Evolutionary conservation across 768 basidiomycete species (phyloP).

Genomic region (Fomitopsis pulvina): DNA sequence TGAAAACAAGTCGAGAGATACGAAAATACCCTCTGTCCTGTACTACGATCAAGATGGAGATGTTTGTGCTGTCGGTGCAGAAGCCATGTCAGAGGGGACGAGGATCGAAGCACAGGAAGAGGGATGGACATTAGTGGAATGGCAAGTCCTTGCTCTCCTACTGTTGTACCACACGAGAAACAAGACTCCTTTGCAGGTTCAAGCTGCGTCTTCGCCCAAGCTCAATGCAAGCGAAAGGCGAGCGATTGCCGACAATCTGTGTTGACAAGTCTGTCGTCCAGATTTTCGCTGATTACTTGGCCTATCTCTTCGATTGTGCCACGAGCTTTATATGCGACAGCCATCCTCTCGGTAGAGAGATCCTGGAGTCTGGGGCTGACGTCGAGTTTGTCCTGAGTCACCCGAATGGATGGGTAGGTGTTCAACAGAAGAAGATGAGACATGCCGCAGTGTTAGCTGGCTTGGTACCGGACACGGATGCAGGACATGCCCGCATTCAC

Average conservation of each 20-base stretch:
- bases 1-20: conserved; percentile 25
- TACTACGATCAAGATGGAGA: conserved; percentile 37
- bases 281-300: conserved; percentile 42
- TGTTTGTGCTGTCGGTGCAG: conserved; percentile 38
- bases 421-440: conserved; percentile 52
- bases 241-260: conserved; percentile 28
- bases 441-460: conserved; percentile 45
- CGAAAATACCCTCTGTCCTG: conserved; percentile 43
- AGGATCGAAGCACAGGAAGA: neutral
- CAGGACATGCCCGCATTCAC: conserved; percentile 37
- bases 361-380: conserved; percentile 37
- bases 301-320: conserved; percentile 38
- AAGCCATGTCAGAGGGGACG: conserved; percentile 21
- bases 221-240: conserved; percentile 23
- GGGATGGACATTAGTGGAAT: conserved; percentile 20
- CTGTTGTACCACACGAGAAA: conserved; percentile 11
- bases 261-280: conserved; percentile 35
- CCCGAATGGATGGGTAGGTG: conserved; percentile 62
- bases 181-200: conserved; percentile 7
- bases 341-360: conserved; percentile 33
- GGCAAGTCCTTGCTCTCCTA: neutral
- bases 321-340: conserved; percentile 41
- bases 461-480: conserved; percentile 35
- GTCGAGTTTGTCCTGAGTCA: conserved; percentile 52
- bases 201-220: conserved; percentile 13